Evolutionary conservation across 345 rosid genomes (phyloP).

Genomic region (Ailanthus altissimus): DNA sequence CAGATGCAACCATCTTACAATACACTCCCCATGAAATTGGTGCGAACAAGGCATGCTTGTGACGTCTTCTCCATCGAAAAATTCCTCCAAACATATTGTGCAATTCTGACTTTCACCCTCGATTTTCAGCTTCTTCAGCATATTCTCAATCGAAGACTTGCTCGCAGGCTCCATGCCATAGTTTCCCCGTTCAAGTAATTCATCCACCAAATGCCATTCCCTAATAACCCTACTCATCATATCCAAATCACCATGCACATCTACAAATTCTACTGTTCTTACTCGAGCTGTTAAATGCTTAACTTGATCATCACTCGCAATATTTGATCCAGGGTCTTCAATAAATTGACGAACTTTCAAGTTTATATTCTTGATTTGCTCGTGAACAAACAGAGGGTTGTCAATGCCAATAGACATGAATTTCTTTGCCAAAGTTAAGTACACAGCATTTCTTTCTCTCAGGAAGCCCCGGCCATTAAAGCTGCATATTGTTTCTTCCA

Average conservation of each 20-base stretch:
- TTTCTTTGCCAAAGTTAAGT: no score
- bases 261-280: no score
- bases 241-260: no score
- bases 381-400: no score
- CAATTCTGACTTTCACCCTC: not conserved
- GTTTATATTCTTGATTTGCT: no score
- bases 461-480: not conserved
- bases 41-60: constrained; percentile 9
- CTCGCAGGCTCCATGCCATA: not conserved
- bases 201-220: constrained; percentile 1
- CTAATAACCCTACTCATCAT: not conserved
- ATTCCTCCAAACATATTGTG: not conserved
- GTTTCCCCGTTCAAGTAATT: not conserved
- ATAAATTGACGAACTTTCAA: no score
- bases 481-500: not conserved
- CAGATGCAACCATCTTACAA: not conserved
- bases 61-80: not conserved
- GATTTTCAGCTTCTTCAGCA: not conserved
- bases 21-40: not conserved
- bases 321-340: no score
- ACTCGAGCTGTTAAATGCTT: no score
- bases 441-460: not conserved
- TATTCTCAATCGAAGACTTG: not conserved
- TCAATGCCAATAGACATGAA: no score
- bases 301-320: no score